Percentiles rank a stretch among this genome's conserved stretches.
These are phyloP conservation scores for Apostasia shenzhenica DNA, from an alignment of 106 monocot species.

Conservation along the genomic window DNA sequence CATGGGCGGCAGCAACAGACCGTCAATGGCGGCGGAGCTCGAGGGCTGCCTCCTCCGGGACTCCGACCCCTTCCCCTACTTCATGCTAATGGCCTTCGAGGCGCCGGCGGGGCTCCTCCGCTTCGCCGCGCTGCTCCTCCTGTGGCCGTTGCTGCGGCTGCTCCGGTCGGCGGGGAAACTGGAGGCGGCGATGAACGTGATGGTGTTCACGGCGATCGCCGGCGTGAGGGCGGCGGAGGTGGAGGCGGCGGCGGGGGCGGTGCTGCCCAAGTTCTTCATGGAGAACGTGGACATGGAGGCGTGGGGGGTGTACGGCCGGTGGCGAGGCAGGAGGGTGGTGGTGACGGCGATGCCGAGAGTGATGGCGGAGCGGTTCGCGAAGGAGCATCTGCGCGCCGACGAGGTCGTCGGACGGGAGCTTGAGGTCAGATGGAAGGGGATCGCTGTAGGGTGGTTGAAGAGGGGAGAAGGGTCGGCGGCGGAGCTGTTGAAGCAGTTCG, in stretches of 20 bases:
- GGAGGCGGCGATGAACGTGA: constrained; percentile 24
- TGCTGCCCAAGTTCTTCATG: constrained; percentile 83
- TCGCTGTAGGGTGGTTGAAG: constrained; percentile 56
- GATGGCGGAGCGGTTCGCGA: constrained; percentile 78
- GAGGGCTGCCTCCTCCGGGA: constrained; percentile 62
- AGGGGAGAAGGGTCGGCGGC: neutral
- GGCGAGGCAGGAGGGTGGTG: constrained; percentile 29
- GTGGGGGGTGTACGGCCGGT: constrained; percentile 47
- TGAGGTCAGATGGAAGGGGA: constrained; percentile 37
- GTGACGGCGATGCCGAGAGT: constrained; percentile 50
- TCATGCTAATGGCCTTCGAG: constrained; percentile 93
- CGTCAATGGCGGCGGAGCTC: constrained; percentile 42
- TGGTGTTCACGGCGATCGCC: constrained; percentile 51
- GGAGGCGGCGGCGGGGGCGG: constrained; percentile 68
- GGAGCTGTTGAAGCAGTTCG: neutral
- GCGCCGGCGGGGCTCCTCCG: constrained; percentile 54
- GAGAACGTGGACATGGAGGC: constrained; percentile 66
- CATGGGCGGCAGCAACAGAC: constrained; percentile 2
- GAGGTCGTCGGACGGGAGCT: constrained; percentile 70
- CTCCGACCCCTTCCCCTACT: constrained; percentile 76
- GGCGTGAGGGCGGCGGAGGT: constrained; percentile 56
- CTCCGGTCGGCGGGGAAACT: constrained; percentile 3
- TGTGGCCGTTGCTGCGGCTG: constrained; percentile 48
- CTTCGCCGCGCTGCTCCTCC: constrained; percentile 45
- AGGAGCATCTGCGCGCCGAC: constrained; percentile 66